Evolutionary conservation across 768 basidiomycete species (phyloP).

Genomic region (Holtermannia corniformis): DNA sequence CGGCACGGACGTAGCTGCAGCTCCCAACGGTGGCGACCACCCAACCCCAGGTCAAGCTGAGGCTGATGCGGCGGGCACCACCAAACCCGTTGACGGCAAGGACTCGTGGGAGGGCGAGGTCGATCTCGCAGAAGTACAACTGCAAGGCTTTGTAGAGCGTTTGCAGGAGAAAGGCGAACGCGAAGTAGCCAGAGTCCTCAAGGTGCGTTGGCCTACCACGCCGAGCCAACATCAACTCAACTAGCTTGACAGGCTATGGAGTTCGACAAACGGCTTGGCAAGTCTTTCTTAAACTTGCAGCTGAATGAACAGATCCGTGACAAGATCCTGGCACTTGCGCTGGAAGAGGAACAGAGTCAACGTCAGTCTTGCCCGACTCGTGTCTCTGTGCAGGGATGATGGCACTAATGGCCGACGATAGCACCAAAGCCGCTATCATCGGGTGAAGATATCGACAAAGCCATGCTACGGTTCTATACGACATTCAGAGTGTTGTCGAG

Average conservation of each 20-base stretch:
- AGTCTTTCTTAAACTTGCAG: constrained; percentile 54
- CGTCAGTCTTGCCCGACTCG: not conserved
- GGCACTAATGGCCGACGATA: not conserved
- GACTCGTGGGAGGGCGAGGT: constrained; percentile 32
- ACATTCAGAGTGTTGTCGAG: constrained; percentile 72
- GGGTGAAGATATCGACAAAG: constrained; percentile 52
- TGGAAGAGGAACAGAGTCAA: constrained; percentile 15
- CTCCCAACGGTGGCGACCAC: not conserved
- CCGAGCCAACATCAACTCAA: constrained; percentile 1
- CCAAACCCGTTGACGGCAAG: constrained; percentile 13
- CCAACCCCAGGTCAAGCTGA: not conserved
- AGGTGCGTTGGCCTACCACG: constrained; percentile 47
- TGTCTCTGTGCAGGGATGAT: no score
- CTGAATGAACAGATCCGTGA: constrained; percentile 54
- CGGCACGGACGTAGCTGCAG: not conserved
- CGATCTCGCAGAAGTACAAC: constrained; percentile 40
- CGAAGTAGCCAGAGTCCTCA: constrained; percentile 61
- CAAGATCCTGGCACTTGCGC: constrained; percentile 52
- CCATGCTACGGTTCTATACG: constrained; percentile 58
- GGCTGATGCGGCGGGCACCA: not conserved
- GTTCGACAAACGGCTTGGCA: constrained; percentile 65
- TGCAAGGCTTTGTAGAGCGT: constrained; percentile 69
- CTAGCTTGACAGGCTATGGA: constrained; percentile 49
- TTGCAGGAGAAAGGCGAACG: constrained; percentile 80
- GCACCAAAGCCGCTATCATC: constrained; percentile 16